Conservation (phyloP, 2,329 filamentous ascomycete species). For the Diaporthe sp. region DNA sequence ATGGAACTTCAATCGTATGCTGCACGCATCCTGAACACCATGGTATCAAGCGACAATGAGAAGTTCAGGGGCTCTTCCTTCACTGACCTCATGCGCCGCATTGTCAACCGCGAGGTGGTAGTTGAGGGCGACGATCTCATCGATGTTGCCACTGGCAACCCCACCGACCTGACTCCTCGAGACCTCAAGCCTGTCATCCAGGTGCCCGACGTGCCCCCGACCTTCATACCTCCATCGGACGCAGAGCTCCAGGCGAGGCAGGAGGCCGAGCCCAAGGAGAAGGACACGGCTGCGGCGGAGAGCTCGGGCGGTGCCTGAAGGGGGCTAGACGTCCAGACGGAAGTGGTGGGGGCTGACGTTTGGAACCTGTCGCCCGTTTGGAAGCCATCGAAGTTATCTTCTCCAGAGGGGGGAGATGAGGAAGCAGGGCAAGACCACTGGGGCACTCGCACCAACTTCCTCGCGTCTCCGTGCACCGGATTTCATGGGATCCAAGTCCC, state of each 20-base stretch:
- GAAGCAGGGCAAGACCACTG: neutral
- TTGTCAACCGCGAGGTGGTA: slow-evolving; percentile 79
- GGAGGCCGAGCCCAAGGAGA: slow-evolving; percentile 9
- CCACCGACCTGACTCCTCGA: slow-evolving; percentile 26
- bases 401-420: neutral
- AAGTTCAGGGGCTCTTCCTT: slow-evolving; percentile 88
- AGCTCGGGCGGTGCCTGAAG: slow-evolving; percentile 3
- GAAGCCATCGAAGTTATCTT: slow-evolving; percentile 10
- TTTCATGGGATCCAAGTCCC: slow-evolving; percentile 3
- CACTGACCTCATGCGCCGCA: slow-evolving; percentile 80
- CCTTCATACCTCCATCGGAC: slow-evolving; percentile 29
- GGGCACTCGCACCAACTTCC: neutral
- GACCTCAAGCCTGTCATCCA: slow-evolving; percentile 16
- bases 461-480: slow-evolving; percentile 23
- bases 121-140: slow-evolving; percentile 80
- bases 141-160: slow-evolving; percentile 44
- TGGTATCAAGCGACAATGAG: slow-evolving; percentile 75
- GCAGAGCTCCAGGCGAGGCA: neutral
- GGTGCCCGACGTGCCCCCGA: slow-evolving; percentile 22
- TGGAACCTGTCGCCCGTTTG: slow-evolving; percentile 37
- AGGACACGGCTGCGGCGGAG: slow-evolving; percentile 12
- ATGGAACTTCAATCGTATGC: slow-evolving; percentile 82
- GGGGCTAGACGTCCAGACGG: slow-evolving; percentile 28
- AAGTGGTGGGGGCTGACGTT: slow-evolving; percentile 37
- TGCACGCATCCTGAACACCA: slow-evolving; percentile 76